A percentile compares a stretch with the other conserved stretches of the same genome.
These are phyloP conservation scores for Apiospora hydei DNA, from an alignment of 2,329 filamentous ascomycete species.

Conservation along the genomic window DNA sequence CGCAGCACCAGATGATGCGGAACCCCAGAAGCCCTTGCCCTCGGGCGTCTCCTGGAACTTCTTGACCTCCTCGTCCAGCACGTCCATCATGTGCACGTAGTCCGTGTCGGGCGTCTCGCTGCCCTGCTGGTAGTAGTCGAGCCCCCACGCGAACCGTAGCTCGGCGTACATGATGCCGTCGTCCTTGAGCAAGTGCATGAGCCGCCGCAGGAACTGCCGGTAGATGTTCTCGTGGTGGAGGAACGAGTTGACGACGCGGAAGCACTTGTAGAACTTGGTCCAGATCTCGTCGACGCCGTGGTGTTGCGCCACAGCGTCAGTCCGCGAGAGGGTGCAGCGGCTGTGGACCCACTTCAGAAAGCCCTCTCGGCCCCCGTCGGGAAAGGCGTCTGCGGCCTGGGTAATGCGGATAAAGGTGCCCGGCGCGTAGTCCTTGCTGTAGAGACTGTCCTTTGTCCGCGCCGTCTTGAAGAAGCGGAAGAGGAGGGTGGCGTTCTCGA, in stretches of 20 bases:
- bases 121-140: constrained; percentile 71
- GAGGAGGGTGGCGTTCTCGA: constrained; percentile 61
- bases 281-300: constrained; percentile 86
- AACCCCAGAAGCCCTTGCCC: constrained; percentile 81
- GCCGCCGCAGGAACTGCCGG: constrained; percentile 73
- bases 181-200: constrained; percentile 75
- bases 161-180: constrained; percentile 90
- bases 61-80: constrained; percentile 79
- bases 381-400: constrained; percentile 76
- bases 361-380: constrained; percentile 71
- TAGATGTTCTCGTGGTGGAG: constrained; percentile 93
- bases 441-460: constrained; percentile 61
- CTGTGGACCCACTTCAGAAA: constrained; percentile 81
- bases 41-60: constrained; percentile 75
- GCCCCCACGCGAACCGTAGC: constrained; percentile 75
- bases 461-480: constrained; percentile 67
- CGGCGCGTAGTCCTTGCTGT: constrained; percentile 69
- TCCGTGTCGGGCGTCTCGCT: constrained; percentile 71
- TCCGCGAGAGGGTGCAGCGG: constrained; percentile 73
- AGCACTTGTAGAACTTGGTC: constrained; percentile 80
- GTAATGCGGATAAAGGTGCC: constrained; percentile 64
- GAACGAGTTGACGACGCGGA: constrained; percentile 75
- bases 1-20: constrained; percentile 83
- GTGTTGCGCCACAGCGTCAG: constrained; percentile 80
- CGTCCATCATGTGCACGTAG: constrained; percentile 73